Conservation (phyloP, 1,139 yeast genomes). For the Scheffersomyces titani region DNA sequence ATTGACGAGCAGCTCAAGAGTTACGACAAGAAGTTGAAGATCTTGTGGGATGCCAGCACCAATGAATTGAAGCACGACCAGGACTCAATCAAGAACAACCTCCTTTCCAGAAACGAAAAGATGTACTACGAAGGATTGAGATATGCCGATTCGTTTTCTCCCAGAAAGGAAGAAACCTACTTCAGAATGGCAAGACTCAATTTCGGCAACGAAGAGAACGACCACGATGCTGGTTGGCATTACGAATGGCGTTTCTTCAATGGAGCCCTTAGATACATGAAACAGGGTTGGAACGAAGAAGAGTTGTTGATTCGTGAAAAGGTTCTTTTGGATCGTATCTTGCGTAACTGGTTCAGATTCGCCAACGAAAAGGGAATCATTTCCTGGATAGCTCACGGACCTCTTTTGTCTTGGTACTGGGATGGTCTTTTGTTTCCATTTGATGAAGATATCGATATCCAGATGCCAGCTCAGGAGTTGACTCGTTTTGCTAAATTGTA, state of each 20-base stretch:
- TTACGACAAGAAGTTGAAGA: constrained; percentile 6
- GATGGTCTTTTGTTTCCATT: constrained; percentile 36
- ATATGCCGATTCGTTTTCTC: constrained; percentile 18
- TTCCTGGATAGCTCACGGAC: constrained; percentile 42
- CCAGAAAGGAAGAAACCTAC: constrained; percentile 25
- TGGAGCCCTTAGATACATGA: constrained; percentile 25
- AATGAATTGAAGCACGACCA: constrained; percentile 2
- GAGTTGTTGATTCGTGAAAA: constrained; percentile 22
- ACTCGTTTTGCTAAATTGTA: constrained; percentile 24
- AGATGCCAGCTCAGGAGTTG: constrained; percentile 34
- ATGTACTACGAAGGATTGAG: constrained; percentile 27
- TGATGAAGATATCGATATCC: constrained; percentile 35
- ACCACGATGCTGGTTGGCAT: constrained; percentile 24
- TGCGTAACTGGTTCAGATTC: constrained; percentile 33
- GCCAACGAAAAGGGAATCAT: constrained; percentile 34
- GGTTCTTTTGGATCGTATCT: constrained; percentile 20
- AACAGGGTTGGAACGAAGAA: constrained; percentile 18
- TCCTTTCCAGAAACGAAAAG: constrained; percentile 19
- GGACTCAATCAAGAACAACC: constrained; percentile 9
- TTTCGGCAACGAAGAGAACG: constrained; percentile 7
- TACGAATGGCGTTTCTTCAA: constrained; percentile 42
- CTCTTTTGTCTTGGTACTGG: constrained; percentile 39
- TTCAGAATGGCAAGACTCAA: constrained; percentile 8
- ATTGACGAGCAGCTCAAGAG: constrained; percentile 13
- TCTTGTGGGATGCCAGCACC: constrained; percentile 1